A percentile compares a stretch with the other conserved stretches of the same genome.
Evolutionary conservation across 2,329 filamentous ascomycete genomes (phyloP).

Genomic region (Epicoccum nigrum): DNA sequence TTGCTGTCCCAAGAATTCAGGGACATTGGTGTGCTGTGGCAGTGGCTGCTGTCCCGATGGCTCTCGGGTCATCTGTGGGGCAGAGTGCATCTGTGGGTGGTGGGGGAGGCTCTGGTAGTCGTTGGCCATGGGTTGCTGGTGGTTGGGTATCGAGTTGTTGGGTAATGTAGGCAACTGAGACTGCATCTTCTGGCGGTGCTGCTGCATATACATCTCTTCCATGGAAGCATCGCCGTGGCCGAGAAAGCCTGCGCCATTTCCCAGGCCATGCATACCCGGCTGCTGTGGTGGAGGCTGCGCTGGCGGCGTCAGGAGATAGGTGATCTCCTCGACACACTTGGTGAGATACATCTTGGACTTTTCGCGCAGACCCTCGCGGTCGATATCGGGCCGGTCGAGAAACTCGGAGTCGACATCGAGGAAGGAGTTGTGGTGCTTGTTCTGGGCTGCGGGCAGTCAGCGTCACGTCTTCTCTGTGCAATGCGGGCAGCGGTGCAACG

Average conservation of each 20-base stretch:
- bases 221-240: slow-evolving; percentile 61
- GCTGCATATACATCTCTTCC: slow-evolving; percentile 65
- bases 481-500: slow-evolving; percentile 11
- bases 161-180: slow-evolving; percentile 49
- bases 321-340: slow-evolving; percentile 71
- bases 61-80: slow-evolving; percentile 54
- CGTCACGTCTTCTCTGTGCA: slow-evolving; percentile 14
- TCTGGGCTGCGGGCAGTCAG: slow-evolving; percentile 51
- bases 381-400: slow-evolving; percentile 54
- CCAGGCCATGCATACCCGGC: slow-evolving; percentile 44
- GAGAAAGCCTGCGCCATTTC: slow-evolving; percentile 49
- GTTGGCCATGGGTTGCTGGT: slow-evolving; percentile 59
- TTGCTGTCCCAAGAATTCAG: slow-evolving; percentile 49
- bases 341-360: slow-evolving; percentile 68
- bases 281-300: slow-evolving; percentile 65
- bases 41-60: slow-evolving; percentile 50
- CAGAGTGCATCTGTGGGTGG: slow-evolving; percentile 48
- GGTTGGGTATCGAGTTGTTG: slow-evolving; percentile 60
- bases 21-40: slow-evolving; percentile 42
- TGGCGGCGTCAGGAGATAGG: slow-evolving; percentile 70
- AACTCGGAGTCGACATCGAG: slow-evolving; percentile 56
- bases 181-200: slow-evolving; percentile 61
- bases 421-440: slow-evolving; percentile 57
- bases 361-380: slow-evolving; percentile 65
- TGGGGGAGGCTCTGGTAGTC: slow-evolving; percentile 49